Evolutionary conservation across 441 rosid genomes (phyloP).

Genomic region (Erodium texanum): DNA sequence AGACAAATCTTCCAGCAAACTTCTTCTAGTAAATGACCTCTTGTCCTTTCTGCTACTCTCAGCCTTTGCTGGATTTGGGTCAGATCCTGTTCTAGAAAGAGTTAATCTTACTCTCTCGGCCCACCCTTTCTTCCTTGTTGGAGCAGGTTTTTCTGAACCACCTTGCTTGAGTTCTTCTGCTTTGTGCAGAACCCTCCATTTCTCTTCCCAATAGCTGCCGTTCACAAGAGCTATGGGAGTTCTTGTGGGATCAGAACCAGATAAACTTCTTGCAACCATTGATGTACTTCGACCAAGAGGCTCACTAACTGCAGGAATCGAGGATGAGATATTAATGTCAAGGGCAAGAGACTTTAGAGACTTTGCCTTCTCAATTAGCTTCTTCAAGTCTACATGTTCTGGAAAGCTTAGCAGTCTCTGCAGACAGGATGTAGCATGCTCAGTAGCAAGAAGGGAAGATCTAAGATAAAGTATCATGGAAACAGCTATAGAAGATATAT

Average conservation of each 20-base stretch:
- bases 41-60: constrained; percentile 20
- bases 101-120: constrained; percentile 47
- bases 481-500: constrained; percentile 65
- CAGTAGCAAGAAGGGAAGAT: constrained; percentile 86
- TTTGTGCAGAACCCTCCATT: constrained; percentile 70
- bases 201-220: constrained; percentile 91
- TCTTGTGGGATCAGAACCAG: constrained; percentile 46
- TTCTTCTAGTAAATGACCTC: constrained; percentile 42
- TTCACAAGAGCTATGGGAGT: constrained; percentile 50
- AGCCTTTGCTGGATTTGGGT: constrained; percentile 40
- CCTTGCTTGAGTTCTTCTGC: constrained; percentile 44
- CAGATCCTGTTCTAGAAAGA: constrained; percentile 66
- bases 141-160: constrained; percentile 33
- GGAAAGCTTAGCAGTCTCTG: constrained; percentile 80
- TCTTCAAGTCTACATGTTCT: constrained; percentile 46
- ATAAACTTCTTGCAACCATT: constrained; percentile 39
- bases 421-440: constrained; percentile 79
- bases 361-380: constrained; percentile 60
- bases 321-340: constrained; percentile 33
- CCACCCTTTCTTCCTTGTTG: constrained; percentile 46
- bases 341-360: constrained; percentile 57
- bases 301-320: constrained; percentile 22
- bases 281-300: constrained; percentile 28
- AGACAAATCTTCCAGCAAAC: constrained; percentile 61
- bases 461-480: constrained; percentile 75